Conservation (phyloP, 2,329 filamentous ascomycete genomes). For the Fusarium sp. region DNA sequence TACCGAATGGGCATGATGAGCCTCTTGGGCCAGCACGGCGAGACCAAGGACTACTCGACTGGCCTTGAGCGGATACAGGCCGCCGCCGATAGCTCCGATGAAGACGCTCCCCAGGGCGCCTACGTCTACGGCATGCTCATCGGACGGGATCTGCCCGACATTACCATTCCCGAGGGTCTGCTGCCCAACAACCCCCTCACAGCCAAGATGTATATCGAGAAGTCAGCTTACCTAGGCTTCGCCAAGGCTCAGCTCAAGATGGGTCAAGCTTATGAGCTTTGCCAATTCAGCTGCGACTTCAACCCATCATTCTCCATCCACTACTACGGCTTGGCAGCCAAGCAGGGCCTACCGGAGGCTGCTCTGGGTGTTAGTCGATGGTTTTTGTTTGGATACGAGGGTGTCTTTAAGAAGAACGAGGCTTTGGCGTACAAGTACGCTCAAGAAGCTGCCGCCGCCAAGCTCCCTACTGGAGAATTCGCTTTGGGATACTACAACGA, state of each 20-base stretch:
- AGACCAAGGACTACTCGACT: slow-evolving; percentile 80
- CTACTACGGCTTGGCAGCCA: slow-evolving; percentile 93
- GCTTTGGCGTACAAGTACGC: slow-evolving; percentile 93
- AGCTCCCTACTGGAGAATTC: slow-evolving; percentile 92
- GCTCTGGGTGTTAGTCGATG: slow-evolving; percentile 98
- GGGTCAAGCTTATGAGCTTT: slow-evolving; percentile 95
- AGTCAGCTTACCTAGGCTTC: slow-evolving; percentile 95
- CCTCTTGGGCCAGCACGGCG: slow-evolving; percentile 91
- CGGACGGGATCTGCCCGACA: slow-evolving; percentile 89
- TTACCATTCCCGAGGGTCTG: slow-evolving; percentile 77
- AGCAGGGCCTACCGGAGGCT: slow-evolving; percentile 92
- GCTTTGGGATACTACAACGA: slow-evolving; percentile 98
- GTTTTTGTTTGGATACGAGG: slow-evolving; percentile 96
- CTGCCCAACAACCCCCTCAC: slow-evolving; percentile 78
- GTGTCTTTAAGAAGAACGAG: slow-evolving; percentile 94
- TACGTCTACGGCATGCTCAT: slow-evolving; percentile 97
- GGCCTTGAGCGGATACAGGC: slow-evolving; percentile 86
- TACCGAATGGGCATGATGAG: slow-evolving; percentile 98
- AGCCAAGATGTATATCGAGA: slow-evolving; percentile 91
- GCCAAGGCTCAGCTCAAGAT: slow-evolving; percentile 97
- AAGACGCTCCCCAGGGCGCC: slow-evolving; percentile 95
- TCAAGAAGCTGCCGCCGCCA: slow-evolving; percentile 82
- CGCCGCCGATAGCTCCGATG: slow-evolving; percentile 89
- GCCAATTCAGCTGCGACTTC: slow-evolving; percentile 93
- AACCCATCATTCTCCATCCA: slow-evolving; percentile 92